Conservation (phyloP, 768 basidiomycete species). For the Xanthoconium stramineum region DNA sequence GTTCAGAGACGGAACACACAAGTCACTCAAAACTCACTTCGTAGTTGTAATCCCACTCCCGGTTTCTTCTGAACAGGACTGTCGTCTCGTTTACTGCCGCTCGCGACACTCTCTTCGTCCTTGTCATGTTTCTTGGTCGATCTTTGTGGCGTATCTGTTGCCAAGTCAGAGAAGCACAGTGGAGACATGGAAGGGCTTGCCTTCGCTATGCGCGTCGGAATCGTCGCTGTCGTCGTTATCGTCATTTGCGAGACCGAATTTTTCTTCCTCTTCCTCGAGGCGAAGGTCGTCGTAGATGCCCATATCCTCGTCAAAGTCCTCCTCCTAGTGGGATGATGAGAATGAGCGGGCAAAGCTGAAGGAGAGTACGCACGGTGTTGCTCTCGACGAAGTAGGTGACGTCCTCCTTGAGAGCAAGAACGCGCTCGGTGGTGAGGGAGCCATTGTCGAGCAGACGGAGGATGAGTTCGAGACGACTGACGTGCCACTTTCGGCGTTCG, state of each 20-base stretch:
- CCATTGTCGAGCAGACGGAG: slow-evolving; percentile 93
- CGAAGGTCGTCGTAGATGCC: slow-evolving; percentile 98
- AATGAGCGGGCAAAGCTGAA: slow-evolving; percentile 7
- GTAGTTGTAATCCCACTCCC: slow-evolving; percentile 53
- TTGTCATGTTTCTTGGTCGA: slow-evolving; percentile 67
- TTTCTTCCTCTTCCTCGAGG: slow-evolving; percentile 95
- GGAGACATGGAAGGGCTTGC: slow-evolving; percentile 32
- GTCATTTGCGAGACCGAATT: slow-evolving; percentile 71
- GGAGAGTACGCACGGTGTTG: slow-evolving; percentile 71
- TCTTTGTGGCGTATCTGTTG: slow-evolving; percentile 60
- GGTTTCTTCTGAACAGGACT: slow-evolving; percentile 83
- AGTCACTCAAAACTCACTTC: slow-evolving; percentile 55
- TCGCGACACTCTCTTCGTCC: slow-evolving; percentile 74
- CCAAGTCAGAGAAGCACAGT: neutral
- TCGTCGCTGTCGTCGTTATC: slow-evolving; percentile 74
- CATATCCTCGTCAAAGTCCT: slow-evolving; percentile 96
- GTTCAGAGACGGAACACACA: slow-evolving; percentile 13
- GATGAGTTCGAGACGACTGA: slow-evolving; percentile 88
- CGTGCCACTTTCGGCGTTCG: slow-evolving; percentile 94
- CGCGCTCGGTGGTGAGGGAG: slow-evolving; percentile 76
- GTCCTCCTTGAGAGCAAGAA: slow-evolving; percentile 84
- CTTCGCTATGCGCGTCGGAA: slow-evolving; percentile 72
- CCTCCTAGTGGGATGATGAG: slow-evolving; percentile 59
- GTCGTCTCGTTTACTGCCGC: slow-evolving; percentile 66
- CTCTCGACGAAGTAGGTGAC: slow-evolving; percentile 95